Percentiles rank a stretch among this genome's conserved stretches.
Conservation (phyloP, 2,329 filamentous ascomycete species). For the Periconia sp. region DNA sequence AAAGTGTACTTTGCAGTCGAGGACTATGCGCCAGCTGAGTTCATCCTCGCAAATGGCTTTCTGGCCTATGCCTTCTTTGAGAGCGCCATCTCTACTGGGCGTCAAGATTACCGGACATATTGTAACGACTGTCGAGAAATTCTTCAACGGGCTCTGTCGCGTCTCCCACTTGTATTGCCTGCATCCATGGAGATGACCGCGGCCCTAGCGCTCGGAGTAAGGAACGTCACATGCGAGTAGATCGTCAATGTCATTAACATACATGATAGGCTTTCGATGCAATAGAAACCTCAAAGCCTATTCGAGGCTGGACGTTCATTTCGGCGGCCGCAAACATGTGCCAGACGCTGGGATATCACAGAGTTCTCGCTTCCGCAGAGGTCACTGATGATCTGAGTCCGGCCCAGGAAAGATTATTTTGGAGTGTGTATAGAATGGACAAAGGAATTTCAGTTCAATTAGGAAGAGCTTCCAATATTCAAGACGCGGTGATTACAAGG, state of each 20-base stretch:
- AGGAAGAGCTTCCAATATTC: slow-evolving; percentile 39
- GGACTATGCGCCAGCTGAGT: slow-evolving; percentile 39
- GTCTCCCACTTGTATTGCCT: slow-evolving; percentile 39
- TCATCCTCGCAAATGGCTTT: slow-evolving; percentile 45
- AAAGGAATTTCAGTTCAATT: slow-evolving; percentile 45
- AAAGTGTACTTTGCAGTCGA: slow-evolving; percentile 47
- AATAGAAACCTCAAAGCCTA: slow-evolving; percentile 40
- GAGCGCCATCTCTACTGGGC: slow-evolving; percentile 31
- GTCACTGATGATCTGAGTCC: slow-evolving; percentile 1
- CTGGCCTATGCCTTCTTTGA: slow-evolving; percentile 45
- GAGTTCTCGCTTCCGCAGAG: slow-evolving; percentile 10
- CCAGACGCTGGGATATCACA: slow-evolving; percentile 43
- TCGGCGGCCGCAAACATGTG: slow-evolving; percentile 41
- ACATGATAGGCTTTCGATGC: slow-evolving; percentile 35
- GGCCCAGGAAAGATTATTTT: slow-evolving; percentile 34
- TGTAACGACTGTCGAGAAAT: slow-evolving; percentile 34
- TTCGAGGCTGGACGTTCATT: slow-evolving; percentile 43
- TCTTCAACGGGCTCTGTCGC: slow-evolving; percentile 23
- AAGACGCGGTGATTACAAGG: slow-evolving; percentile 38
- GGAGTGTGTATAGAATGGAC: slow-evolving; percentile 45
- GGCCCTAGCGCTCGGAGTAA: slow-evolving; percentile 42
- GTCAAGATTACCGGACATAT: slow-evolving; percentile 22
- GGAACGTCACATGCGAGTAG: slow-evolving; percentile 1
- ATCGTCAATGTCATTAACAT: neutral
- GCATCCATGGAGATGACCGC: slow-evolving; percentile 42